Percentiles rank a stretch among this genome's conserved stretches.
phyloP scores from a whole-genome alignment of 2,329 filamentous ascomycete genomes.

The Colletotrichum godetiae region DNA sequence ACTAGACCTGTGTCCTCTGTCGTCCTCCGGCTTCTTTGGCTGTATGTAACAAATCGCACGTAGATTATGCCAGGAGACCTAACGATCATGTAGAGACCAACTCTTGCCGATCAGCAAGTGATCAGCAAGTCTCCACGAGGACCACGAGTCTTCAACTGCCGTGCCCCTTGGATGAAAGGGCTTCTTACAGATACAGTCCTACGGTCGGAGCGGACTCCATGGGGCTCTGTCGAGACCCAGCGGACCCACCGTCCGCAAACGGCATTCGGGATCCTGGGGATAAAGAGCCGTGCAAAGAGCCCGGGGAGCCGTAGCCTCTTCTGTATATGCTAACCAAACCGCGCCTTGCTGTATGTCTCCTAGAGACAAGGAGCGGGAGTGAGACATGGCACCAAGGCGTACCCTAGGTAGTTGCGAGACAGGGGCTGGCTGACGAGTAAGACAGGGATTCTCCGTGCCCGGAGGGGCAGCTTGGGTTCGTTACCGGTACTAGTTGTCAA shows the following conservation, averaged over 20 bases:
- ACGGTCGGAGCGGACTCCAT: background rate
- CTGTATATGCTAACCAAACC: background rate
- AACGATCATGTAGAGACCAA: background rate
- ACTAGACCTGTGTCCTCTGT: background rate
- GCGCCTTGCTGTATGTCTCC: background rate
- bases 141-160: background rate
- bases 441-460: conserved; percentile 5
- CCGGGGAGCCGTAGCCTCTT: background rate
- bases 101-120: background rate
- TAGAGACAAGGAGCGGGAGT: background rate
- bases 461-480: background rate
- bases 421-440: conserved; percentile 4
- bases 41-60: background rate
- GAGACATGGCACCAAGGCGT: conserved; percentile 23
- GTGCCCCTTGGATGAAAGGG: background rate
- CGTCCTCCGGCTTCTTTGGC: background rate
- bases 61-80: background rate
- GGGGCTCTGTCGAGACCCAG: too few relatives aligned
- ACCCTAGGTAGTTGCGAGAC: conserved; percentile 20
- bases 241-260: conserved; percentile 9
- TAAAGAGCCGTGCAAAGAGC: conserved; percentile 9
- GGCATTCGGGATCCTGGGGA: background rate
- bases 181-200: background rate
- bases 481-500: background rate
- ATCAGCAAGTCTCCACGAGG: background rate